Conservation (phyloP, 495 filamentous ascomycete species). For the Corynascus novoguineensis region DNA sequence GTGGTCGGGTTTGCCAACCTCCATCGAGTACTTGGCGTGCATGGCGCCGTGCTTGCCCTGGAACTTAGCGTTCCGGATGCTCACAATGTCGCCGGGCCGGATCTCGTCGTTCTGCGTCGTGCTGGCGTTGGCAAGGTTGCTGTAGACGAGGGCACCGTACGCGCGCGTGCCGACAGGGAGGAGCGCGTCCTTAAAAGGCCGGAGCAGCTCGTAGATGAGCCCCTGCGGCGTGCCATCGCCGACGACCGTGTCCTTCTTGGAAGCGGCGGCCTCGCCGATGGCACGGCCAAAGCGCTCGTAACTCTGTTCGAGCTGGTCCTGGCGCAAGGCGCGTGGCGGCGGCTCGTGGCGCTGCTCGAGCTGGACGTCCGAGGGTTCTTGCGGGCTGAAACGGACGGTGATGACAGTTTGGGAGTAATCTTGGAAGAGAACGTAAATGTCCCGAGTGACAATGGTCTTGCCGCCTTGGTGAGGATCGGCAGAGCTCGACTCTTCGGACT, state of each 20-base stretch:
- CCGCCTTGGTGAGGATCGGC: slow-evolving; percentile 55
- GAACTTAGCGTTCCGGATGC: slow-evolving; percentile 89
- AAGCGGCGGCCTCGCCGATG: slow-evolving; percentile 60
- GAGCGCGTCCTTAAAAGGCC: slow-evolving; percentile 65
- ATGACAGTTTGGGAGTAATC: slow-evolving; percentile 96
- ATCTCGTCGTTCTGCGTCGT: slow-evolving; percentile 91
- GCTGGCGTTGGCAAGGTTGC: slow-evolving; percentile 88
- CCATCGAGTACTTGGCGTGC: slow-evolving; percentile 85
- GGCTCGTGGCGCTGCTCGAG: slow-evolving; percentile 84
- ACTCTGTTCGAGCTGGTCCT: slow-evolving; percentile 86
- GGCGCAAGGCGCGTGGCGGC: slow-evolving; percentile 76
- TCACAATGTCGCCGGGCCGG: slow-evolving; percentile 86
- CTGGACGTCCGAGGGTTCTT: slow-evolving; percentile 62
- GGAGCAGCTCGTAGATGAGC: slow-evolving; percentile 72
- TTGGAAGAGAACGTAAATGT: slow-evolving; percentile 79
- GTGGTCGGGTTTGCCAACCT: slow-evolving; percentile 90
- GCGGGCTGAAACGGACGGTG: slow-evolving; percentile 70
- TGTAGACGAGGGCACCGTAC: slow-evolving; percentile 88
- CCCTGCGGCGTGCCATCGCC: slow-evolving; percentile 75
- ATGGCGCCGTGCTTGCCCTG: slow-evolving; percentile 92
- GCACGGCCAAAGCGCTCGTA: slow-evolving; percentile 70
- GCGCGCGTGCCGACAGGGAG: slow-evolving; percentile 76
- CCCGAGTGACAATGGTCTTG: slow-evolving; percentile 64
- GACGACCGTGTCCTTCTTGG: slow-evolving; percentile 71
- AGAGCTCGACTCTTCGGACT: slow-evolving; percentile 71